Evolutionary conservation across 768 basidiomycete genomes (phyloP).

Genomic region (Lentinus tigrinus): DNA sequence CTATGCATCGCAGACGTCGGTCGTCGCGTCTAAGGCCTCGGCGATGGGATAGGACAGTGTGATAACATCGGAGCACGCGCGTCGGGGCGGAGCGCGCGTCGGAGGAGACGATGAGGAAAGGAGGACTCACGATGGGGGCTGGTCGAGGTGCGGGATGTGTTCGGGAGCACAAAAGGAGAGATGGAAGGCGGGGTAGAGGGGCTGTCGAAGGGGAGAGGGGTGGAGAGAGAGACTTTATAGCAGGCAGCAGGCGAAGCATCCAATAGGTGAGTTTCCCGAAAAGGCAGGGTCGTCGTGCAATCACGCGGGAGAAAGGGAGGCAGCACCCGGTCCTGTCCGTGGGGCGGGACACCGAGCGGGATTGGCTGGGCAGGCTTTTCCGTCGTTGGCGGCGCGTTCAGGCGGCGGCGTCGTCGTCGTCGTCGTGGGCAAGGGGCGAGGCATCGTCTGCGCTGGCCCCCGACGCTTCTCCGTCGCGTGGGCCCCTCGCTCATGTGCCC

Average conservation of each 20-base stretch:
- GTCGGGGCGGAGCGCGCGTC: neutral
- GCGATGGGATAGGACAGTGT: too few relatives aligned
- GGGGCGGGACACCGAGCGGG: slow-evolving; percentile 16
- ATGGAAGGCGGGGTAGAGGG: slow-evolving; percentile 10
- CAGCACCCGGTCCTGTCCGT: slow-evolving; percentile 16
- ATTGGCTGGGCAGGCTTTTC: neutral
- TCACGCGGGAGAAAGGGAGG: slow-evolving; percentile 9
- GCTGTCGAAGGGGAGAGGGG: slow-evolving; percentile 7
- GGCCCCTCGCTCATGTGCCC: too few relatives aligned
- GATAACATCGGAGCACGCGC: neutral
- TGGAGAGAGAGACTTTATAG: slow-evolving; percentile 15
- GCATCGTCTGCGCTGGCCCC: too few relatives aligned
- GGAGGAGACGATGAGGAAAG: neutral
- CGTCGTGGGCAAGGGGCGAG: neutral
- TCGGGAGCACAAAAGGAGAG: neutral
- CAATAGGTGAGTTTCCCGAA: slow-evolving; percentile 5
- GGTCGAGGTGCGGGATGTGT: neutral
- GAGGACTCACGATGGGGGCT: slow-evolving; percentile 6
- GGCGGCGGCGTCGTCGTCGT: neutral
- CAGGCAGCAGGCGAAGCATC: slow-evolving; percentile 16
- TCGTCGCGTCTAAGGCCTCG: too few relatives aligned
- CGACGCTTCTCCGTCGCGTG: too few relatives aligned
- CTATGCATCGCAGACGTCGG: too few relatives aligned
- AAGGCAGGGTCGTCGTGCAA: slow-evolving; percentile 15
- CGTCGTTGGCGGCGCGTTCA: neutral